These are phyloP conservation scores for Cutaneotrichosporon dermatis DNA, from an alignment of 1,284 basidiomycete species.

Conservation along the genomic window DNA sequence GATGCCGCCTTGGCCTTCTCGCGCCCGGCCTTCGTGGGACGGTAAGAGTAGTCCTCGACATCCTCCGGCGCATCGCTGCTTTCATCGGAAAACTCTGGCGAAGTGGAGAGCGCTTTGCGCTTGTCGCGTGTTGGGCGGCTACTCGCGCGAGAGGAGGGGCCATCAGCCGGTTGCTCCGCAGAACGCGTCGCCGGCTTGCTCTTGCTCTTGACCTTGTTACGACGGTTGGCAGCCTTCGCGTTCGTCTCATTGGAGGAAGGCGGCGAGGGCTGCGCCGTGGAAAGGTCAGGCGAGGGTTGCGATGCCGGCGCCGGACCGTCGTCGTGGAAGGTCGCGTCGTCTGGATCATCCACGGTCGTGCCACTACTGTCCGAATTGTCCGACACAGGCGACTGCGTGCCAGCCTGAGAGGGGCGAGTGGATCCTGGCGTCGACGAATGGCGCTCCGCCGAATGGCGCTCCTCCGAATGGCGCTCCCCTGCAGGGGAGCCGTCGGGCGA, in stretches of 20 bases:
- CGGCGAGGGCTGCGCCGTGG: not conserved
- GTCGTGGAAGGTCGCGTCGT: slow-evolving; percentile 21
- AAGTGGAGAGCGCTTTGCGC: slow-evolving; percentile 13
- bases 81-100: slow-evolving; percentile 10
- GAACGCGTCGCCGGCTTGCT: not conserved
- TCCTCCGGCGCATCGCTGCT: slow-evolving; percentile 26
- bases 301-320: not conserved
- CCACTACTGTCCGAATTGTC: slow-evolving; percentile 12
- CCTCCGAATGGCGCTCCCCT: not conserved
- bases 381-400: not conserved
- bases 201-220: not conserved
- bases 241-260: not conserved
- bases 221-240: not conserved
- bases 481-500: not conserved
- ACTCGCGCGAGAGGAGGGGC: not conserved
- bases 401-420: too few relatives aligned
- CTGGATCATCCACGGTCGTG: slow-evolving; percentile 17
- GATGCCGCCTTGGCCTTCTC: slow-evolving; percentile 3
- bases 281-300: not conserved
- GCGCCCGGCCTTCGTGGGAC: slow-evolving; percentile 7
- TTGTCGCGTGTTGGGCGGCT: slow-evolving; percentile 9
- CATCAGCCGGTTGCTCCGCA: not conserved
- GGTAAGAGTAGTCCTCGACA: slow-evolving; percentile 23
- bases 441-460: too few relatives aligned
- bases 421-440: too few relatives aligned